Evolutionary conservation across 2,329 filamentous ascomycete genomes (phyloP).

Genomic region (Alternaria sp.): DNA sequence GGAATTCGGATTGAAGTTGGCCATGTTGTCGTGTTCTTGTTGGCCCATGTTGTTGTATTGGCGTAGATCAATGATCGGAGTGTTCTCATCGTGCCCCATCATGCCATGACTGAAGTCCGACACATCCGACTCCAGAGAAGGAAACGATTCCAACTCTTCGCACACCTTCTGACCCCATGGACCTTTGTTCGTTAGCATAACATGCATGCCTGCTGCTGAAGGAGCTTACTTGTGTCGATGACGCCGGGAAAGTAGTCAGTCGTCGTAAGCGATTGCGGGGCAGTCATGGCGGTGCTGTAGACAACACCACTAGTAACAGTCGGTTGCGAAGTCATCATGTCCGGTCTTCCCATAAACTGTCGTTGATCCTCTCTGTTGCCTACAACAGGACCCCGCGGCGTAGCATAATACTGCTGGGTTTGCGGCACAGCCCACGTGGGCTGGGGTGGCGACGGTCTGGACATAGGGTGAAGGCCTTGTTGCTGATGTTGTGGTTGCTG

Average conservation of each 20-base stretch:
- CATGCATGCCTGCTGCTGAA: not conserved
- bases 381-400: constrained; percentile 28
- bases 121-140: constrained; percentile 48
- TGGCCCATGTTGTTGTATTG: constrained; percentile 45
- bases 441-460: constrained; percentile 43
- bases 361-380: constrained; percentile 35
- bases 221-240: constrained; percentile 48
- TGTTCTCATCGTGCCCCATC: constrained; percentile 49
- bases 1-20: constrained; percentile 54
- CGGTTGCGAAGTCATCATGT: constrained; percentile 31
- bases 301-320: constrained; percentile 28
- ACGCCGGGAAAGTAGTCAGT: constrained; percentile 45
- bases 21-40: constrained; percentile 38
- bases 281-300: constrained; percentile 31
- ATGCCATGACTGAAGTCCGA: constrained; percentile 47
- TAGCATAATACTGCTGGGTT: constrained; percentile 41
- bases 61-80: constrained; percentile 50
- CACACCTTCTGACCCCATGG: constrained; percentile 50
- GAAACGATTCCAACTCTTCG: constrained; percentile 48
- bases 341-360: constrained; percentile 32
- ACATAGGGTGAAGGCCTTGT: constrained; percentile 31
- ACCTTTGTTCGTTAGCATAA: constrained; percentile 37
- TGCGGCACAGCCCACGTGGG: constrained; percentile 46
- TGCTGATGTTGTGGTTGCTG: not conserved
- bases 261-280: constrained; percentile 24